Conservation (phyloP, 2,329 filamentous ascomycete species). For the Colletotrichum sp. region DNA sequence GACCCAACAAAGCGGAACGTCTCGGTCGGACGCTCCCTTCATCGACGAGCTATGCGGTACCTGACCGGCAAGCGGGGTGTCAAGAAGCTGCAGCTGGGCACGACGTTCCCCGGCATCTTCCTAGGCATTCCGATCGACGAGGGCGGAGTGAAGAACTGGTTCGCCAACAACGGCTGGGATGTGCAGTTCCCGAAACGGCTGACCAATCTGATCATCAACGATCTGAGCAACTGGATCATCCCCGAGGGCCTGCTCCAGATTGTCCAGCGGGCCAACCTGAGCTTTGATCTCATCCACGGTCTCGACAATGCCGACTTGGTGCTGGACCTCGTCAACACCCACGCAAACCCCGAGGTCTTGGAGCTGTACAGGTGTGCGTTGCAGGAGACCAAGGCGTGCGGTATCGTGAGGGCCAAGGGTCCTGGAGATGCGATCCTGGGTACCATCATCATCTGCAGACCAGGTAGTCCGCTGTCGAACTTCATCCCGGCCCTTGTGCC, state of each 20-base stretch:
- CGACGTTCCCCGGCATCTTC: slow-evolving; percentile 83
- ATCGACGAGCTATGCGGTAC: slow-evolving; percentile 81
- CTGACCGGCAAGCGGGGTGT: slow-evolving; percentile 73
- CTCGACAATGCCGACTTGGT: slow-evolving; percentile 77
- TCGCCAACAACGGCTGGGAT: slow-evolving; percentile 90
- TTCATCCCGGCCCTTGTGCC: slow-evolving; percentile 74
- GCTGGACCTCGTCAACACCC: slow-evolving; percentile 74
- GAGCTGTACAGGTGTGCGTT: slow-evolving; percentile 83
- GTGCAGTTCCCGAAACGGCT: slow-evolving; percentile 62
- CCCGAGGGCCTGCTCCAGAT: slow-evolving; percentile 79
- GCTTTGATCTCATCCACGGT: slow-evolving; percentile 85
- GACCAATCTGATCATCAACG: slow-evolving; percentile 74
- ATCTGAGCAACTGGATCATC: slow-evolving; percentile 74
- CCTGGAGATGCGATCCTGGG: slow-evolving; percentile 73
- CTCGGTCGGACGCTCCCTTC: slow-evolving; percentile 88
- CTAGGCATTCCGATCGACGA: slow-evolving; percentile 75
- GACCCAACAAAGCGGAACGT: slow-evolving; percentile 86
- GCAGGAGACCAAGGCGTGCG: slow-evolving; percentile 73
- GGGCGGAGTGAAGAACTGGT: slow-evolving; percentile 73
- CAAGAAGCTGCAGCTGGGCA: slow-evolving; percentile 82
- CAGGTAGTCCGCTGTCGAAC: slow-evolving; percentile 69
- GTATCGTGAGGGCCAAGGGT: slow-evolving; percentile 82
- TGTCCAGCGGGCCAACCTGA: slow-evolving; percentile 74
- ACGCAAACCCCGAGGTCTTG: slow-evolving; percentile 77
- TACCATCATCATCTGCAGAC: slow-evolving; percentile 80